Conservation (phyloP, 352 stramenopile genomes). For the Aphanomyces cochlioides region DNA sequence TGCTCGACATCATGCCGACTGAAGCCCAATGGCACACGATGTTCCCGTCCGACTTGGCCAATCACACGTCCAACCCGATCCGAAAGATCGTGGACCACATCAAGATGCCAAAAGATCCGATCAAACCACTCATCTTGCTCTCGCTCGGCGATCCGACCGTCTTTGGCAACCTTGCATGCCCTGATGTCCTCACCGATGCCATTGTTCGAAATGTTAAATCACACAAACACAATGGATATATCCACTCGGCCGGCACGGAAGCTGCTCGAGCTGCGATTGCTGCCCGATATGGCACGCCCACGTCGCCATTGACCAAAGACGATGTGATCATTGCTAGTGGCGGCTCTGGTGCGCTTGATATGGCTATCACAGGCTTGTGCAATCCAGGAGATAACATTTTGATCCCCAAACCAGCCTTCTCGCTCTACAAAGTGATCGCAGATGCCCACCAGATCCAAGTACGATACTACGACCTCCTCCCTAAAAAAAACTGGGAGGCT, state of each 20-base stretch:
- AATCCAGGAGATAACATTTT: conserved; percentile 91
- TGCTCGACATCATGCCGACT: neutral
- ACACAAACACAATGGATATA: conserved; percentile 89
- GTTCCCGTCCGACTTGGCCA: conserved; percentile 19
- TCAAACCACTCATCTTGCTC: conserved; percentile 90
- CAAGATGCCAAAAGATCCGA: conserved; percentile 80
- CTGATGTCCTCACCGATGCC: conserved; percentile 77
- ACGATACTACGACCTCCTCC: conserved; percentile 87
- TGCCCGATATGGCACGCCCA: conserved; percentile 57
- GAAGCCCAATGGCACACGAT: neutral
- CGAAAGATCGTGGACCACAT: conserved; percentile 94
- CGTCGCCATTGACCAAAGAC: conserved; percentile 70
- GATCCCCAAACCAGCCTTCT: conserved; percentile 91
- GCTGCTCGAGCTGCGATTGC: conserved; percentile 87
- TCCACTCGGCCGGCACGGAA: conserved; percentile 87
- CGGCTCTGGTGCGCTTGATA: conserved; percentile 91
- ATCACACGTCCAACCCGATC: conserved; percentile 82
- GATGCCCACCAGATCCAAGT: conserved; percentile 89
- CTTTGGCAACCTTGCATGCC: conserved; percentile 90
- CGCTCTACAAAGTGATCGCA: conserved; percentile 93
- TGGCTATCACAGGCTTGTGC: conserved; percentile 86
- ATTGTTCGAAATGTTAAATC: conserved; percentile 70
- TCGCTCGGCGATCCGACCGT: conserved; percentile 92
- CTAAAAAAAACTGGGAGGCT: conserved; percentile 89
- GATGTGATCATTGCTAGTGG: conserved; percentile 93